Base-by-base conservation (phyloP, 108 stramenopile genomes). In the Tribonema minus region DNA sequence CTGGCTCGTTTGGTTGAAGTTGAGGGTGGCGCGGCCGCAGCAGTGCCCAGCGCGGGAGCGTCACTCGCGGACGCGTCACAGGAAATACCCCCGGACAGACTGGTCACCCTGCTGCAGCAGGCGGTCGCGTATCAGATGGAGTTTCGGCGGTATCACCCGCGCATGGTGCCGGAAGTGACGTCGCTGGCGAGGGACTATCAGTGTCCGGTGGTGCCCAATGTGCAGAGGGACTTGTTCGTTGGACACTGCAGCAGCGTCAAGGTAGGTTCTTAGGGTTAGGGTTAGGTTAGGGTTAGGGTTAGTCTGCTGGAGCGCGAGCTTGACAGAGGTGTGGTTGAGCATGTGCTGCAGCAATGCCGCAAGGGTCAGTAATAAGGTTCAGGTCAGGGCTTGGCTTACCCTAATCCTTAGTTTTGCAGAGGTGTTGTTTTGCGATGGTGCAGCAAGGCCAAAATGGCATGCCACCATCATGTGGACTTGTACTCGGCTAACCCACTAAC, bases 31-130 rank as follows among this genome's bases (percentile, higher is more conserved):
- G 46, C 20, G 20, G 9, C 46, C 9, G 9, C 46, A 54, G 46
- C 46, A 54, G 9, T 15, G 9, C 9, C 46, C 20, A 54, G 15
- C 9, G 46, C 46, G 9, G 20, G 46, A 15, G n/a, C 9, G 60
- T 70, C 67, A 9, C 67, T 79, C 9, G n/a, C 60, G 28, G 60
- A 79, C n/a, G 46, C 67, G 1, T 26, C 29, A 3, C 68, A 54
- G 20, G 46, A 54, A 15, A 20, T 54, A 54, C 77, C 77, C 31
- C 68, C 67, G 31, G 54, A 79, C 61, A 67, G 77, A 6, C 68
- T 79, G 61, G 26, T 79, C n/a, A 79, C 77, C n/a, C 68, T 79
- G 37, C 77, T 79, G 61, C 70, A 79, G 68, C 77, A 79, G 37
- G 77, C 77, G 7, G 77, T 79, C 7, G 67, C 76, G 6, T 78